Evolutionary conservation across 2,329 filamentous ascomycete species (phyloP).

Genomic region (Ascochyta clinopodiicola): DNA sequence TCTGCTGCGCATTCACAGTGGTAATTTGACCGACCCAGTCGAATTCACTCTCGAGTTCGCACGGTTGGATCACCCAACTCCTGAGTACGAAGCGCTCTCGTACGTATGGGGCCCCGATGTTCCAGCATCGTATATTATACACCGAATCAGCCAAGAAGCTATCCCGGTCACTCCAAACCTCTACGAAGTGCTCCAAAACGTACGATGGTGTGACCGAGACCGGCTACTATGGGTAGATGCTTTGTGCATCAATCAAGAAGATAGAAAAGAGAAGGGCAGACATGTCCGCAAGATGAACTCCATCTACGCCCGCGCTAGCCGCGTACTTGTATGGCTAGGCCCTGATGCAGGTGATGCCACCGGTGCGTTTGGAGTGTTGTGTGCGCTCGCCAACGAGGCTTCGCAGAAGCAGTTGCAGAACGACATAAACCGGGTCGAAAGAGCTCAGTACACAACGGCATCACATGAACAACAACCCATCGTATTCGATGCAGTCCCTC

Average conservation of each 20-base stretch:
- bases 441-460: neutral
- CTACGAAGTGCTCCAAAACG: slow-evolving; percentile 13
- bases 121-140: neutral
- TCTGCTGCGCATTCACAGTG: slow-evolving; percentile 19
- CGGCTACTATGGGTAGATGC: slow-evolving; percentile 22
- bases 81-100: slow-evolving; percentile 21
- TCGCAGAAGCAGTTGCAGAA: neutral
- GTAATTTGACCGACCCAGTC: neutral
- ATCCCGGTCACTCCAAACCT: slow-evolving; percentile 9
- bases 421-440: neutral
- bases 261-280: slow-evolving; percentile 14
- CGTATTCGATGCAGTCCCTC: neutral
- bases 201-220: slow-evolving; percentile 5
- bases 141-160: neutral
- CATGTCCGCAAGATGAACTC: slow-evolving; percentile 21
- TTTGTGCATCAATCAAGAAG: slow-evolving; percentile 26
- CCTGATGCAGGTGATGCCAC: slow-evolving; percentile 1
- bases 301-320: slow-evolving; percentile 16
- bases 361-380: slow-evolving; percentile 2
- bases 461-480: neutral
- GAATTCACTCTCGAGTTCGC: slow-evolving; percentile 14
- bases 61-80: slow-evolving; percentile 6
- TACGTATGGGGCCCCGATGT: slow-evolving; percentile 22
- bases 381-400: neutral
- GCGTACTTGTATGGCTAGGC: slow-evolving; percentile 21